Percentiles rank a stretch among this genome's conserved stretches.
Evolutionary conservation across 1,139 yeast species (phyloP).

Genomic region (Saccharomyces hybrid): DNA sequence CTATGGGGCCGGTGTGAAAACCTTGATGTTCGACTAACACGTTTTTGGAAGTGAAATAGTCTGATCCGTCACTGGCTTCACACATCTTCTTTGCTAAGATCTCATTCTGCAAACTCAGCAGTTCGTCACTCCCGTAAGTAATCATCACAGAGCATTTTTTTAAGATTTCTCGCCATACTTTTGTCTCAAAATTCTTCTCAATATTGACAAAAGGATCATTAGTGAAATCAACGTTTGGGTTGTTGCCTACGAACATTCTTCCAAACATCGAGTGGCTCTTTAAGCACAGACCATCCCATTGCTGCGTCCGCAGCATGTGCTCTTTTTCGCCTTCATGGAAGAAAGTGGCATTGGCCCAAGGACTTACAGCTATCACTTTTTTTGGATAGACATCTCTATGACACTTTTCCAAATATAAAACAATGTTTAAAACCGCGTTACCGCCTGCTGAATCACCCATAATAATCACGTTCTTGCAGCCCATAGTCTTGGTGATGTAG

Average conservation of each 20-base stretch:
- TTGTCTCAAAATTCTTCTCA: slow-evolving; percentile 15
- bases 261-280: slow-evolving; percentile 15
- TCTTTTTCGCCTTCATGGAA: slow-evolving; percentile 5
- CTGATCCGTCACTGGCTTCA: neutral
- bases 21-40: slow-evolving; percentile 13
- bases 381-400: slow-evolving; percentile 12
- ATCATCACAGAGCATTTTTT: slow-evolving; percentile 12
- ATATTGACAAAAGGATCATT: slow-evolving; percentile 17
- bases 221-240: neutral
- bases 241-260: slow-evolving; percentile 6
- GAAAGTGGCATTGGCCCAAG: slow-evolving; percentile 24
- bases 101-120: slow-evolving; percentile 16
- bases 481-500: slow-evolving; percentile 6
- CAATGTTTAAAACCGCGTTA: slow-evolving; percentile 15
- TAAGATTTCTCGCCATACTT: slow-evolving; percentile 16
- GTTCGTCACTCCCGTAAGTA: slow-evolving; percentile 22
- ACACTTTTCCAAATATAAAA: slow-evolving; percentile 11
- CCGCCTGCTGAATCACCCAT: slow-evolving; percentile 29
- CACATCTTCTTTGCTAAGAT: slow-evolving; percentile 12
- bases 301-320: neutral
- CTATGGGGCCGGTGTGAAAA: slow-evolving; percentile 17
- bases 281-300: slow-evolving; percentile 14
- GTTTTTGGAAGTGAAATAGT: slow-evolving; percentile 2
- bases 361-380: slow-evolving; percentile 21
- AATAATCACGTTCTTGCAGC: slow-evolving; percentile 12